phyloP scores from a whole-genome alignment of 768 basidiomycete genomes.

The Boletus tylopilopsis region DNA sequence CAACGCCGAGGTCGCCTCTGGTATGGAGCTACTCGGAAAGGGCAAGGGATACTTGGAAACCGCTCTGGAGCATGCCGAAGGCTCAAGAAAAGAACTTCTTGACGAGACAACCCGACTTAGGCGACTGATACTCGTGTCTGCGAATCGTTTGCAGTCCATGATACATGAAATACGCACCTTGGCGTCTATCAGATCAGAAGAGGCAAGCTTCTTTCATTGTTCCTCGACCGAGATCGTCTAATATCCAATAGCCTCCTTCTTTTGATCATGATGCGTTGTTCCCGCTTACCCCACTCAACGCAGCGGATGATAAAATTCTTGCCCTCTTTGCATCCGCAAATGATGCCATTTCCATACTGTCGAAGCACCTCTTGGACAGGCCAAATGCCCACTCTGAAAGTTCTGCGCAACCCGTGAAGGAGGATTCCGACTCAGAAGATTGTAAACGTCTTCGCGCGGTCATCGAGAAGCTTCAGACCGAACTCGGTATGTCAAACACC shows the following conservation, averaged over 20 bases:
- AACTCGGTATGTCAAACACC: slow-evolving; percentile 48
- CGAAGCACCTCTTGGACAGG: slow-evolving; percentile 20
- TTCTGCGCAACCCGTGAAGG: slow-evolving; percentile 16
- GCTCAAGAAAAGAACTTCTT: slow-evolving; percentile 53
- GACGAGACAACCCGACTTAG: slow-evolving; percentile 65
- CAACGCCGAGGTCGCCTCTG: slow-evolving; percentile 47
- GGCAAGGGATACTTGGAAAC: slow-evolving; percentile 57
- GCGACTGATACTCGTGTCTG: slow-evolving; percentile 53
- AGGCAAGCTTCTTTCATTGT: slow-evolving; percentile 35
- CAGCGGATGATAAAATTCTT: slow-evolving; percentile 46
- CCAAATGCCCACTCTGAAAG: slow-evolving; percentile 10
- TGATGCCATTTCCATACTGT: slow-evolving; percentile 31
- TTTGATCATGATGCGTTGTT: slow-evolving; percentile 50
- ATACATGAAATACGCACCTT: slow-evolving; percentile 43
- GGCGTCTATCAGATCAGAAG: slow-evolving; percentile 41
- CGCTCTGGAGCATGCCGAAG: slow-evolving; percentile 72
- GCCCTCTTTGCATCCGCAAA: slow-evolving; percentile 43
- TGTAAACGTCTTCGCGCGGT: slow-evolving; percentile 46
- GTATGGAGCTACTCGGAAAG: slow-evolving; percentile 43
- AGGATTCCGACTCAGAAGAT: slow-evolving; percentile 36
- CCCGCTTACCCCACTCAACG: slow-evolving; percentile 48
- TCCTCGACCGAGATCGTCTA: slow-evolving; percentile 1
- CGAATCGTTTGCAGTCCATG: slow-evolving; percentile 62
- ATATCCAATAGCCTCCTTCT: slow-evolving; percentile 36
- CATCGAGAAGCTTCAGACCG: slow-evolving; percentile 48